Evolutionary conservation across 2,329 filamentous ascomycete genomes (phyloP).

Genomic region (Teratosphaeria epicoccoides): DNA sequence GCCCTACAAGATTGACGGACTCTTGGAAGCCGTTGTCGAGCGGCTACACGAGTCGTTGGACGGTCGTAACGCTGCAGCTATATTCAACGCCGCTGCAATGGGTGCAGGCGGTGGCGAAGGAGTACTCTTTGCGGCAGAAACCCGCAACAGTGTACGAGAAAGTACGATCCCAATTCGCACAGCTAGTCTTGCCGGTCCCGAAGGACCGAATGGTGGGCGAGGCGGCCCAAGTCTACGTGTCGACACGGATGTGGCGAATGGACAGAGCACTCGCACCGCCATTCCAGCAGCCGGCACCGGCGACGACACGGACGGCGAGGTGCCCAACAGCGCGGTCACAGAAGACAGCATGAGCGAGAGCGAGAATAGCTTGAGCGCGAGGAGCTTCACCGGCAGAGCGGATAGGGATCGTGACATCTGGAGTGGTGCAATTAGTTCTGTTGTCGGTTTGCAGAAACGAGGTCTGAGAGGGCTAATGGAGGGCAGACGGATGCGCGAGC

Average conservation of each 20-base stretch:
- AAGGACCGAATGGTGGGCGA: conserved; percentile 34
- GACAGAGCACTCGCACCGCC: conserved; percentile 25
- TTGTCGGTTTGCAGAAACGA: conserved; percentile 91
- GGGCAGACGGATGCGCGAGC: conserved; percentile 71
- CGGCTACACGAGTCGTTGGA: conserved; percentile 81
- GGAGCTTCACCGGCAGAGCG: conserved; percentile 30
- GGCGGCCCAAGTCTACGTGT: conserved; percentile 33
- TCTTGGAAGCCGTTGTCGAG: conserved; percentile 87
- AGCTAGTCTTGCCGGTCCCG: conserved; percentile 41
- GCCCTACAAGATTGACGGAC: conserved; percentile 84
- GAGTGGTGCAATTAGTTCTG: conserved; percentile 70
- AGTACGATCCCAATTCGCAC: conserved; percentile 30
- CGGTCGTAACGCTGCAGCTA: conserved; percentile 85
- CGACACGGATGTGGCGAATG: conserved; percentile 39
- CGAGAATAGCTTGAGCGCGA: conserved; percentile 22
- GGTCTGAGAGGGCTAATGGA: conserved; percentile 91
- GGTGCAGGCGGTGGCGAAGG: conserved; percentile 85
- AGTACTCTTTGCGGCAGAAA: conserved; percentile 49
- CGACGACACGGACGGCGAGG: conserved; percentile 27
- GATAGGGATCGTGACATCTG: conserved; percentile 55
- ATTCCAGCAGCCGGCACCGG: conserved; percentile 25
- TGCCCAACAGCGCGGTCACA: conserved; percentile 25
- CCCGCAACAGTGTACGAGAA: conserved; percentile 21
- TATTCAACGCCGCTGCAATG: conserved; percentile 98
- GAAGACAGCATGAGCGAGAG: conserved; percentile 25